Evolutionary conservation across 495 filamentous ascomycete species (phyloP).

Genomic region (Poronia punctata): DNA sequence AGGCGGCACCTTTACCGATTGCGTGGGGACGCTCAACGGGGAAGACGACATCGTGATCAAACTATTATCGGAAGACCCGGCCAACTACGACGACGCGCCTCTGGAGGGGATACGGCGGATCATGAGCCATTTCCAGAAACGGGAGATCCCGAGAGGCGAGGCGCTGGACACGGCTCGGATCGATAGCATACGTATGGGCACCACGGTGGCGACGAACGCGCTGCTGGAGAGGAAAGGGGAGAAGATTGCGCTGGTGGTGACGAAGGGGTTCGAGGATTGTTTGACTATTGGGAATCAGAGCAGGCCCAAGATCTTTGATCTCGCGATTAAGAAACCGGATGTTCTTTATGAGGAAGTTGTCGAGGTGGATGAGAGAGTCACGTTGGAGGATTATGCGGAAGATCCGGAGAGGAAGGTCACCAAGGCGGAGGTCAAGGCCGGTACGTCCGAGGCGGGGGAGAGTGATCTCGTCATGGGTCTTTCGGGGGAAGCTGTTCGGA

Average conservation of each 20-base stretch:
- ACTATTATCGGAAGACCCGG: constrained; percentile 81
- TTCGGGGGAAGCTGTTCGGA: constrained; percentile 62
- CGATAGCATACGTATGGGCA: constrained; percentile 81
- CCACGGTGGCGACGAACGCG: constrained; percentile 83
- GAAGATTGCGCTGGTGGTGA: constrained; percentile 82
- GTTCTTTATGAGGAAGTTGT: constrained; percentile 70
- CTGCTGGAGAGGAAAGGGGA: constrained; percentile 92
- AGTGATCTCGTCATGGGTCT: constrained; percentile 57
- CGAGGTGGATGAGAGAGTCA: constrained; percentile 78
- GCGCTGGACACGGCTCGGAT: constrained; percentile 80
- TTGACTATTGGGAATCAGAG: constrained; percentile 83
- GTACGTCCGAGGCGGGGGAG: constrained; percentile 35
- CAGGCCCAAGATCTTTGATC: constrained; percentile 75
- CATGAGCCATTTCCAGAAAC: constrained; percentile 68
- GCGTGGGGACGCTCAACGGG: constrained; percentile 56
- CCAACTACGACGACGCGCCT: constrained; percentile 83
- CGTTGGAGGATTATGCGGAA: constrained; percentile 82
- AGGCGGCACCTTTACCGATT: constrained; percentile 68
- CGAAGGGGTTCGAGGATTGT: constrained; percentile 89
- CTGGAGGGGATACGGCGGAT: constrained; percentile 88
- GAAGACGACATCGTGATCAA: constrained; percentile 76
- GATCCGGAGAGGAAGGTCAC: constrained; percentile 58
- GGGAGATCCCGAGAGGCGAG: constrained; percentile 71
- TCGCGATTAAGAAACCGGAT: constrained; percentile 72
- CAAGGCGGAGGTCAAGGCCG: constrained; percentile 39